phyloP scores from a whole-genome alignment of 1,284 basidiomycete species.

The Cutaneotrichosporon daszewskae region DNA sequence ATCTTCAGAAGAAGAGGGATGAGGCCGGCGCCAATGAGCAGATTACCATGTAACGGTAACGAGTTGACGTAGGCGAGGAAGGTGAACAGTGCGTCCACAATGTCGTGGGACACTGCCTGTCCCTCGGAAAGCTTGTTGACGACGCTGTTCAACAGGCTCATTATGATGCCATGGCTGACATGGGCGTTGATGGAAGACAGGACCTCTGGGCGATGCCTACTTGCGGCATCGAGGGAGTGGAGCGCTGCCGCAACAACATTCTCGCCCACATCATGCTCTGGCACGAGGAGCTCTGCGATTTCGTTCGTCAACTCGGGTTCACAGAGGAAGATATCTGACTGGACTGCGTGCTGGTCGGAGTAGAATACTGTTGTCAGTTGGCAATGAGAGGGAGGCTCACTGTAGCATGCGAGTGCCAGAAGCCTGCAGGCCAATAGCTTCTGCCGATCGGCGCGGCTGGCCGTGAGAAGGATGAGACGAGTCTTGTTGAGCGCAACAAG shows the following conservation, averaged over 20 bases:
- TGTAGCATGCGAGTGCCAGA: slow-evolving; percentile 77
- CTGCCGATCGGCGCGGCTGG: slow-evolving; percentile 65
- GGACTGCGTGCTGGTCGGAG: slow-evolving; percentile 68
- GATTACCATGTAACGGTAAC: slow-evolving; percentile 75
- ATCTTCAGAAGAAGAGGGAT: slow-evolving; percentile 83
- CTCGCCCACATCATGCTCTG: slow-evolving; percentile 51
- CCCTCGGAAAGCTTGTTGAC: slow-evolving; percentile 64
- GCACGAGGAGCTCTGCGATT: slow-evolving; percentile 80
- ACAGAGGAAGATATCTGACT: slow-evolving; percentile 76
- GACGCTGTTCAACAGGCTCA: slow-evolving; percentile 77
- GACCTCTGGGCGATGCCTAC: slow-evolving; percentile 80
- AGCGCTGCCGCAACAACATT: slow-evolving; percentile 79
- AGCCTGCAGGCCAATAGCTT: slow-evolving; percentile 78
- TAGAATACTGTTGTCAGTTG: slow-evolving; percentile 55
- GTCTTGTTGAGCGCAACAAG: slow-evolving; percentile 86
- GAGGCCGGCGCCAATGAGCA: slow-evolving; percentile 95
- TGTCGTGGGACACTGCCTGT: slow-evolving; percentile 60
- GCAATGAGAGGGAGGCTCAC: slow-evolving; percentile 37
- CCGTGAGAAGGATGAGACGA: slow-evolving; percentile 72
- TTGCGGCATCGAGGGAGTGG: slow-evolving; percentile 81
- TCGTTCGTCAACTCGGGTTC: slow-evolving; percentile 86
- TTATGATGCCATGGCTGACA: slow-evolving; percentile 90
- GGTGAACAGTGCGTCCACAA: slow-evolving; percentile 77
- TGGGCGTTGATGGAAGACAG: slow-evolving; percentile 87
- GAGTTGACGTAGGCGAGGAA: slow-evolving; percentile 84